Percentiles rank a stretch among this genome's conserved stretches.
Evolutionary conservation across 768 basidiomycete species (phyloP).

Genomic region (Rhodotorula diobovata): DNA sequence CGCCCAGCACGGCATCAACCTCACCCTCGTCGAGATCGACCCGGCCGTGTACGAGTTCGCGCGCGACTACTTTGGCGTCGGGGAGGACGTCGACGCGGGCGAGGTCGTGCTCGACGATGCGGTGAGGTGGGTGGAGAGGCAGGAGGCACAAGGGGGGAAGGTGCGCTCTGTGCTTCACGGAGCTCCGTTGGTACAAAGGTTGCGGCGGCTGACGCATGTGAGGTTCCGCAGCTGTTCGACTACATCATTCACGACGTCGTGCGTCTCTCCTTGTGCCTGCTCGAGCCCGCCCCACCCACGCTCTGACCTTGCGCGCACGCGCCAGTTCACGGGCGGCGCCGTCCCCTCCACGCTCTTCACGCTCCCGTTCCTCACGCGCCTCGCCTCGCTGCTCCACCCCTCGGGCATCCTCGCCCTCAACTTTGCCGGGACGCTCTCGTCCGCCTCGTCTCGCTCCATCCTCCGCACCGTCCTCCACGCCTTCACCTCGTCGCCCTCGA

Average conservation of each 20-base stretch:
- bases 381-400: slow-evolving; percentile 61
- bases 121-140: slow-evolving; percentile 56
- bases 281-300: background rate
- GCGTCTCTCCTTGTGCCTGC: background rate
- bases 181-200: background rate
- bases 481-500: slow-evolving; percentile 52
- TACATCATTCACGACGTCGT: slow-evolving; percentile 44
- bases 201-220: too few species aligned
- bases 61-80: slow-evolving; percentile 70
- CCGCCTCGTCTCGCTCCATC: slow-evolving; percentile 62
- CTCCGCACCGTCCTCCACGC: slow-evolving; percentile 63
- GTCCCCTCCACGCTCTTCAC: slow-evolving; percentile 83
- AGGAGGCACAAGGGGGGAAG: slow-evolving; percentile 51
- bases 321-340: slow-evolving; percentile 88
- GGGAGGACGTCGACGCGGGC: slow-evolving; percentile 52
- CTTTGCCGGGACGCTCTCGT: slow-evolving; percentile 68
- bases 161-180: slow-evolving; percentile 47
- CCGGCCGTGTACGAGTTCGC: slow-evolving; percentile 83
- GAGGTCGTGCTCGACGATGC: slow-evolving; percentile 72
- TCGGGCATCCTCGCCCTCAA: slow-evolving; percentile 80
- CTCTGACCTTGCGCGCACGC: slow-evolving; percentile 56
- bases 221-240: background rate
- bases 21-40: slow-evolving; percentile 89
- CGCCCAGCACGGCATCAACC: slow-evolving; percentile 61
- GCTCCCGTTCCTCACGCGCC: slow-evolving; percentile 70